A percentile compares a stretch with the other conserved stretches of the same genome.
Evolutionary conservation across 257 asterid species (phyloP).

Genomic region (Catharanthus roseus): DNA sequence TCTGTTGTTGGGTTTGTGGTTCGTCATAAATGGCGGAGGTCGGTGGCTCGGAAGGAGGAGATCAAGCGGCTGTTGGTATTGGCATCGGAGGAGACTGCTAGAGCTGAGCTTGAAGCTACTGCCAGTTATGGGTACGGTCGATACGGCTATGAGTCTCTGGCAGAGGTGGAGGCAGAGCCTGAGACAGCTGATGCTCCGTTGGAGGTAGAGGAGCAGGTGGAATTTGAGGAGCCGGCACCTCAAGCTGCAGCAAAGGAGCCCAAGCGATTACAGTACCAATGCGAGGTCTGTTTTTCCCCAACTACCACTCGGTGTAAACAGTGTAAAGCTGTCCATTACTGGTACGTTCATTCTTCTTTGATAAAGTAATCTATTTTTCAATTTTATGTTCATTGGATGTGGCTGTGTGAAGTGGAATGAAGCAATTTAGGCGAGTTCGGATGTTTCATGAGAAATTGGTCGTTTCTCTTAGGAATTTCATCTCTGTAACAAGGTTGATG

Average conservation of each 20-base stretch:
- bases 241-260: constrained; percentile 17
- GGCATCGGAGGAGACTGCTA: constrained; percentile 65
- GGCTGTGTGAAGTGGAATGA: background rate
- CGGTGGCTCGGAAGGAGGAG: constrained; percentile 59
- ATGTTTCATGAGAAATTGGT: background rate
- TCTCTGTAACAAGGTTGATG: background rate
- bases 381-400: constrained; percentile 2
- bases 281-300: constrained; percentile 62
- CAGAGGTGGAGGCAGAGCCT: background rate
- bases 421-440: background rate
- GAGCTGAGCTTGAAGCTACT: constrained; percentile 55
- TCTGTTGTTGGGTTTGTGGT: constrained; percentile 41
- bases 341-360: constrained; percentile 39
- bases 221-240: constrained; percentile 16
- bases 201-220: constrained; percentile 10
- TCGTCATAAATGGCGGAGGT: constrained; percentile 59
- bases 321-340: constrained; percentile 76
- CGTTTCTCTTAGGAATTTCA: background rate
- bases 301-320: constrained; percentile 64
- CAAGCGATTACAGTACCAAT: constrained; percentile 40
- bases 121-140: constrained; percentile 22
- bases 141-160: constrained; percentile 19
- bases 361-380: background rate
- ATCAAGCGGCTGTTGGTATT: constrained; percentile 50
- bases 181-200: background rate